A percentile compares a stretch with the other conserved stretches of the same genome.
Evolutionary conservation across 2,329 filamentous ascomycete genomes (phyloP).

Genomic region (Paecilomyces variotii): DNA sequence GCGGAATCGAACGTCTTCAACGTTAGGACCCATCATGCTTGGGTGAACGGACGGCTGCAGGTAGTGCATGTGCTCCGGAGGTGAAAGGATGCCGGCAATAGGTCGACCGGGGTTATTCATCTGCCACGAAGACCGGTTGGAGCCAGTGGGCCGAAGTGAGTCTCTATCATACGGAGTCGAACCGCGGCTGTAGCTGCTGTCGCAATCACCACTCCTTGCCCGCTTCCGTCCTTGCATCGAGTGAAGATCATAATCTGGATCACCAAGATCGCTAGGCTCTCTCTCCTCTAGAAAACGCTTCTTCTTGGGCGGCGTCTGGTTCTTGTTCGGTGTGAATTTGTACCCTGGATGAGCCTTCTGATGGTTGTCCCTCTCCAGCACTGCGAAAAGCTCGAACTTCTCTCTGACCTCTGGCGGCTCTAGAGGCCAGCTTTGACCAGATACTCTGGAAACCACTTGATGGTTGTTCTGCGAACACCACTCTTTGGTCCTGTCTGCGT

Average conservation of each 20-base stretch:
- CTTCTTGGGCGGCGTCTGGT: slow-evolving; percentile 41
- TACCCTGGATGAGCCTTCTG: slow-evolving; percentile 79
- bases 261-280: slow-evolving; percentile 34
- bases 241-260: slow-evolving; percentile 12
- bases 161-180: slow-evolving; percentile 29
- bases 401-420: slow-evolving; percentile 66
- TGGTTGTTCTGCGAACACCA: slow-evolving; percentile 84
- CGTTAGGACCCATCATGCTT: slow-evolving; percentile 24
- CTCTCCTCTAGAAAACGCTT: slow-evolving; percentile 35
- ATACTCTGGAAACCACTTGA: slow-evolving; percentile 82
- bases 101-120: slow-evolving; percentile 44
- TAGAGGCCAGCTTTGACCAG: slow-evolving; percentile 75
- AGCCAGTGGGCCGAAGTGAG: slow-evolving; percentile 14
- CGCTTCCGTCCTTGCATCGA: slow-evolving; percentile 15
- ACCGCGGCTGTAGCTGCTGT: slow-evolving; percentile 24
- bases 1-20: slow-evolving; percentile 40
- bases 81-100: slow-evolving; percentile 39
- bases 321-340: slow-evolving; percentile 85
- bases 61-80: slow-evolving; percentile 42
- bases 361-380: slow-evolving; percentile 76
- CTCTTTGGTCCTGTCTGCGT: slow-evolving; percentile 75
- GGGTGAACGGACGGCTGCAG: slow-evolving; percentile 43
- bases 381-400: slow-evolving; percentile 70
- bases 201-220: slow-evolving; percentile 18
- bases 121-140: slow-evolving; percentile 44